A percentile compares a stretch with the other conserved stretches of the same genome.
phyloP scores from a whole-genome alignment of 495 filamentous ascomycete genomes.

The Hypoxylon fuscum region DNA sequence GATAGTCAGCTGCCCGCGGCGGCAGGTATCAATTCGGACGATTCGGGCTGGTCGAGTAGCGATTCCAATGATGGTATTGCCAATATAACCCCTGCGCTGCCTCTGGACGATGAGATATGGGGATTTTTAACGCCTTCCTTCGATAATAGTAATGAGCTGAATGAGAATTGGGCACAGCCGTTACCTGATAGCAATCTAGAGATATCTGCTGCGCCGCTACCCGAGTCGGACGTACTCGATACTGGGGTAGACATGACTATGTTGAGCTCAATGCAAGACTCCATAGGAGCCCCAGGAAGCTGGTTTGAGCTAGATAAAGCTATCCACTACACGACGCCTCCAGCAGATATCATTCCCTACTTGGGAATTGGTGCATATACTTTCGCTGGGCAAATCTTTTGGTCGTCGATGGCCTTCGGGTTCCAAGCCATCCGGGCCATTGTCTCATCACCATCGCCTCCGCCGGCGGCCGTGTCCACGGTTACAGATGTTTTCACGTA shows the following conservation, averaged over 20 bases:
- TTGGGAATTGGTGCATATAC: slow-evolving; percentile 23
- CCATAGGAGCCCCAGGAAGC: background rate
- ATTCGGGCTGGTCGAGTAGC: slow-evolving; percentile 17
- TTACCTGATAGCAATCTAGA: background rate
- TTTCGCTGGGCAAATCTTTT: slow-evolving; percentile 30
- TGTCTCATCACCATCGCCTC: slow-evolving; percentile 16
- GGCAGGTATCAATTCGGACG: background rate
- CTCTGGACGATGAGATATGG: background rate
- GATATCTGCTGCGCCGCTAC: background rate
- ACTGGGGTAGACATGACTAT: slow-evolving; percentile 1
- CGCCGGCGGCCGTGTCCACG: slow-evolving; percentile 18
- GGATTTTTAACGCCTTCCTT: slow-evolving; percentile 1
- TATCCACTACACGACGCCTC: slow-evolving; percentile 22
- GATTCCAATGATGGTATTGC: slow-evolving; percentile 5
- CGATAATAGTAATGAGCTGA: background rate
- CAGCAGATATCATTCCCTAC: slow-evolving; percentile 28
- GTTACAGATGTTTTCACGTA: slow-evolving; percentile 15
- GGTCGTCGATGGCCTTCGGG: slow-evolving; percentile 27
- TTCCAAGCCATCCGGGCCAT: slow-evolving; percentile 27
- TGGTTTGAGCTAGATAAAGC: slow-evolving; percentile 28
- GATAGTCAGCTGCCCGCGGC: background rate
- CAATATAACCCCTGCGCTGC: background rate
- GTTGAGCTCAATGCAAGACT: background rate
- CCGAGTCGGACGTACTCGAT: slow-evolving; percentile 3
- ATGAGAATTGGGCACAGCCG: slow-evolving; percentile 10